Evolutionary conservation across 306 rosid genomes (phyloP), one percentile per base, ranked within the genome.

Genomic region (Cucumis hystrix): DNA sequence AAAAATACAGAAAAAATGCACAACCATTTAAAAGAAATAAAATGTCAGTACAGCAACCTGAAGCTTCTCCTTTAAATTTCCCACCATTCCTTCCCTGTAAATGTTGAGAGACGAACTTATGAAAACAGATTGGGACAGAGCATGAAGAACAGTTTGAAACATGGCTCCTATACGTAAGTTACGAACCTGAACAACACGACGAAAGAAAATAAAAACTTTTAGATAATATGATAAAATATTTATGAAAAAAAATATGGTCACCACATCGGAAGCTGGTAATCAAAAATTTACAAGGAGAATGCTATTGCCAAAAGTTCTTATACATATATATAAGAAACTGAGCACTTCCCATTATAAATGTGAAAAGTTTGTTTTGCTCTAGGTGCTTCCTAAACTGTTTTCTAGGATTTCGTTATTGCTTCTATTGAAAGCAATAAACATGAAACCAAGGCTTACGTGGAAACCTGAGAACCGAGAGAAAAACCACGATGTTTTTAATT

Each of bases 101-200:
- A 76, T 77, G 81, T 81, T 77, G 78, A 83, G 82, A 61, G 75
- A 72, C 58, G 91, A 93, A 82, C 85, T 86, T 86, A 91, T 82
- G 41, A 87, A 80, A 86, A 91, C 89, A 52, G 98, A 96, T 76
- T 91, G 98, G 67, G 96, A 93, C 81, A 93, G 81, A 28, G 96
- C 91, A 74, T 97, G 96, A 79, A 93, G 87, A 80, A 93, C 91
- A 81, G 97, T 93, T 87, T 86, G 85, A 80, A 89, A 84, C 98
- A 93, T 91, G 78, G 97, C 98, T 79, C 98, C 98, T 80, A 88
- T 91, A 70, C 98, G 83, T 80, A 93, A 84, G 82, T 93, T 91
- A 79, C 93, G 84, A 80, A 91, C 91, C 98, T 91, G 79, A 78
- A 78, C 72, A 83, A 83, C 59, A 78, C 21, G 28, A 79, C 52